Conservation (phyloP, 306 rosid species). For the Ormosia emarginata region DNA sequence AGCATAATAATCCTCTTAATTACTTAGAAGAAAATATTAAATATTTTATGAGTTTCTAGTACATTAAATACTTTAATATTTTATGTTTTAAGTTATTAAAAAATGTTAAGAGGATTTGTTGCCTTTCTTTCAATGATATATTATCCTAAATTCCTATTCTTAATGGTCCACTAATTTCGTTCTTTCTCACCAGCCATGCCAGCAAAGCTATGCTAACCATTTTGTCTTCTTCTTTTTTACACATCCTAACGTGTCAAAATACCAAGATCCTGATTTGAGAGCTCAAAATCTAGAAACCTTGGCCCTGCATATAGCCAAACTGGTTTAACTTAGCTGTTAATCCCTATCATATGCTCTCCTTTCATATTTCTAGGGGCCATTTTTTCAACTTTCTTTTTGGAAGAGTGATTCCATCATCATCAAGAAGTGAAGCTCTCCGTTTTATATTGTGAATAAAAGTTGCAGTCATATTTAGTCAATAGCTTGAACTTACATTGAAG, state of each 20-base stretch:
- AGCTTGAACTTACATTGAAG: constrained; percentile 31
- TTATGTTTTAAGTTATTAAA: background rate
- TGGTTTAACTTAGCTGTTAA: constrained; percentile 13
- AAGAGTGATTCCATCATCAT: constrained; percentile 17
- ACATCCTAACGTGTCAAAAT: background rate
- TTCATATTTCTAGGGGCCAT: constrained; percentile 14
- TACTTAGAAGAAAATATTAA: background rate
- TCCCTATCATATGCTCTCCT: constrained; percentile 14
- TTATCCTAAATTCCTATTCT: background rate
- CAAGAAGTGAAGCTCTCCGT: constrained; percentile 19
- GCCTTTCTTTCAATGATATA: constrained; percentile 23
- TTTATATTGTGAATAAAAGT: background rate
- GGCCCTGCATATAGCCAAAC: background rate
- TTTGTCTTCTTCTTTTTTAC: background rate
- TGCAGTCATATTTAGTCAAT: background rate
- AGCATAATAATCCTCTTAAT: background rate
- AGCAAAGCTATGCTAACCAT: constrained; percentile 16
- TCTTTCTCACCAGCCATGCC: constrained; percentile 25
- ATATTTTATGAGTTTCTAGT: background rate
- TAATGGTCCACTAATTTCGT: constrained; percentile 33
- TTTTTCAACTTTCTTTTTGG: constrained; percentile 6
- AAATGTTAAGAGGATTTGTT: background rate
- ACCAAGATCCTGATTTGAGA: constrained; percentile 6
- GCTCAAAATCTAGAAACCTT: background rate
- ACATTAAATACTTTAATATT: background rate